Base-by-base conservation (phyloP, 257 asterid genomes). In the Solanum medicagineum region DNA sequence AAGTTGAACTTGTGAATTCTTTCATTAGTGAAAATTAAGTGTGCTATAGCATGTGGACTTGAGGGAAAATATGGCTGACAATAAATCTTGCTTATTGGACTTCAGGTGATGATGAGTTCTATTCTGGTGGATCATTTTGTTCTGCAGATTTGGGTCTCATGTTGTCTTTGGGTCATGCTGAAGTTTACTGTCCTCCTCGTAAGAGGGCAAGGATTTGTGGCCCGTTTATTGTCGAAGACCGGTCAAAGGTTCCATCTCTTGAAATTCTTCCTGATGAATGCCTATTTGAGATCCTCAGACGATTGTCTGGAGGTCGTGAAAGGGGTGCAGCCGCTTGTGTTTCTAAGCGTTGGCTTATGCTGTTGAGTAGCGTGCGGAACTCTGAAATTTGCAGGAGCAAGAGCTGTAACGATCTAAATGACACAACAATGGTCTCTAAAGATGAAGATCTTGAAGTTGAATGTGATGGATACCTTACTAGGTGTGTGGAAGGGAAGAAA, bases 251-350 rank as follows among this genome's bases (percentile, higher is more conserved):
- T 40, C 94, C 94, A 44, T 92, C 98, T 68, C 93, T 95, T 22
- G 96, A 96, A 13, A 81, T 75, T 16, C 99, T 96, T 82, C 99
- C 99, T 0, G 96, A 96, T 24, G 98, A 95, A 85, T 96, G 99
- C 91, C 86, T 96, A 47, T 92, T 91, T 9, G 99, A 96, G 96
- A 93, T 96, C 94, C 90, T 96, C 86, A 89, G 92, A 36, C 96
- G 86, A 81, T 74, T 96, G 88, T 87, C 94, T 0, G 93, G 96
- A 36, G 97, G 97, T 17, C 91, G 81, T 1, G 98, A 92, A 81
- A 94, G 94, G 89, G 91, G 98, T 63, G 89, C 92, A 9, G 87
- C 98, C 1, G 96, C 98, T 36, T 93, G 97, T 83, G 97, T 95
- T 75, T 96, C 99, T 49, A 96, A 93, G 86, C 97, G 93, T 12